Evolutionary conservation across 169 alveolate genomes (phyloP).

Genomic region (Plasmodium yoelii): DNA sequence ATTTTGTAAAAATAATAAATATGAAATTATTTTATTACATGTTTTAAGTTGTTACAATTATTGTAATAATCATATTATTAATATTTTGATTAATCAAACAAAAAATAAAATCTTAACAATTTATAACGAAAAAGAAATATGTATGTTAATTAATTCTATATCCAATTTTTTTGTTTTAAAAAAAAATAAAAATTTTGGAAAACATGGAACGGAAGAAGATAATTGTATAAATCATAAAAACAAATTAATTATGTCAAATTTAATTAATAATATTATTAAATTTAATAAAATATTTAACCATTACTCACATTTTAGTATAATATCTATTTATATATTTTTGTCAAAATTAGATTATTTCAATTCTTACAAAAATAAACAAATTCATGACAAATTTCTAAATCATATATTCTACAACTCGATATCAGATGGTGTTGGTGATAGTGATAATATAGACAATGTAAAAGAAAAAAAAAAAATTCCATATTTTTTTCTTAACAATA

Average conservation of each 20-base stretch:
- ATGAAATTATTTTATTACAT: constrained; percentile 28
- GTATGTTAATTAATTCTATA: constrained; percentile 23
- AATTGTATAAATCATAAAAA: constrained; percentile 24
- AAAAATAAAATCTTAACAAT: constrained; percentile 3
- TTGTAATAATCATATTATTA: constrained; percentile 29
- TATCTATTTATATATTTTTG: constrained; percentile 33
- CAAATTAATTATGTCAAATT: not conserved
- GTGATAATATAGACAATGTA: too few species aligned
- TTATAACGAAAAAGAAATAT: constrained; percentile 53
- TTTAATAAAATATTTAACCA: not conserved
- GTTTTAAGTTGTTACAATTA: constrained; percentile 37
- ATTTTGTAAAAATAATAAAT: constrained; percentile 11
- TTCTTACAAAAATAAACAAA: constrained; percentile 6
- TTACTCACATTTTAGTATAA: constrained; percentile 45
- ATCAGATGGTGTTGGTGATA: too few species aligned
- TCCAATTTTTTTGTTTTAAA: constrained; percentile 17
- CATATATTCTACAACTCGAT: constrained; percentile 17
- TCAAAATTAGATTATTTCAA: constrained; percentile 41
- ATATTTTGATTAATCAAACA: not conserved
- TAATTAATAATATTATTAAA: not conserved
- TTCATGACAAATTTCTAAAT: constrained; percentile 6
- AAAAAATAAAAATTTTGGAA: constrained; percentile 27
- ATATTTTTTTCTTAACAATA: not conserved
- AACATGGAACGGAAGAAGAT: constrained; percentile 16
- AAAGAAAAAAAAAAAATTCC: not conserved